A percentile compares a stretch with the other conserved stretches of the same genome.
Evolutionary conservation across 257 asterid genomes (phyloP).

Genomic region (Ballota nigra): DNA sequence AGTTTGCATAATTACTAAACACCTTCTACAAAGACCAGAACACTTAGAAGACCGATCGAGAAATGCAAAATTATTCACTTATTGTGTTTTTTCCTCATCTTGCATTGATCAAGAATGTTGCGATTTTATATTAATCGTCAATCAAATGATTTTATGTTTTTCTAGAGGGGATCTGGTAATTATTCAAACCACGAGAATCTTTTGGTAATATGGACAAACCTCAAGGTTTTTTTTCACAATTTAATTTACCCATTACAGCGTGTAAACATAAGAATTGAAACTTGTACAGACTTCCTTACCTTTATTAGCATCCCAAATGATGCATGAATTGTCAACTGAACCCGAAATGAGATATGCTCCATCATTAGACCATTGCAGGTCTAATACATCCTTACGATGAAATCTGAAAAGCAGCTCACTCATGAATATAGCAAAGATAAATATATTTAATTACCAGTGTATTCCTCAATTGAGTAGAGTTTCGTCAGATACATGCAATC

Average conservation of each 20-base stretch:
- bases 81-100: neutral
- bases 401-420: constrained; percentile 48
- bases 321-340: constrained; percentile 96
- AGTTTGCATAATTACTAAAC: neutral
- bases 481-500: constrained; percentile 7
- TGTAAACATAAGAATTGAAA: neutral
- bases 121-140: neutral
- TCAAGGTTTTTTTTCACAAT: neutral
- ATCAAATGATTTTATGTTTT: neutral
- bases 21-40: neutral
- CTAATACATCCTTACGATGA: constrained; percentile 95
- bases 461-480: neutral
- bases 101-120: neutral
- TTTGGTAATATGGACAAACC: neutral
- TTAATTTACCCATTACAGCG: neutral
- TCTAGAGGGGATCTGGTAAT: neutral
- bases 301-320: constrained; percentile 89
- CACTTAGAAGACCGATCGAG: neutral
- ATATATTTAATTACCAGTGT: neutral
- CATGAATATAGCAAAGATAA: constrained; percentile 9
- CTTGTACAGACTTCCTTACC: constrained; percentile 38
- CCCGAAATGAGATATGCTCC: constrained; percentile 84
- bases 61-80: neutral
- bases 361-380: constrained; percentile 89
- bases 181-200: neutral